Evolutionary conservation across 768 basidiomycete species (phyloP), one percentile per base, ranked within the genome.

Genomic region (Tricholoma hemisulphureum): DNA sequence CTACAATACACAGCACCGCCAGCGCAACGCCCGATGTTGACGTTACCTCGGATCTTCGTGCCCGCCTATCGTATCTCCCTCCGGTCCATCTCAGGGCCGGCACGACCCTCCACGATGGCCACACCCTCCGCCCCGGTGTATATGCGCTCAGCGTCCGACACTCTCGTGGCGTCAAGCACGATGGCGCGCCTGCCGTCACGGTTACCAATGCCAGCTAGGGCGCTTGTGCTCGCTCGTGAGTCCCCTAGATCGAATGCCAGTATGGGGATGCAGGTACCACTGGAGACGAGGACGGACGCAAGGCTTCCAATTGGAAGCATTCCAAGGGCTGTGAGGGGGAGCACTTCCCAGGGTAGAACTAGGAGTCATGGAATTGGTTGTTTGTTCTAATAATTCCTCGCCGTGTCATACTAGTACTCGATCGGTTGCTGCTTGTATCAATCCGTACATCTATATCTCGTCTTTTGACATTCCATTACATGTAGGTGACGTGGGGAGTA

Each of bases 41-140:
- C 14, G 3, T 20, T 41, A 16, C 35, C 53, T 24, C 32, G 53
- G 10, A 29, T 26, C 6, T 51, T 55, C 45, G 41, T 52, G n/a
- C 34, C 53, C 4, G 7, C 56, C 8, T 14, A 9, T 14, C 50
- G 56, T 21, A n/a, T 57, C 4, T 59, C 60, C 31, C 52, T 53
- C 32, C 56, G 50, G 45, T 49, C 63, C 2, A 51, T 52, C 18
- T 48, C 56, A 1, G 43, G 46, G 26, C 31, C 48, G 29, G n/a
- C 53, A 18, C 9, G 28, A 16, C 16, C 37, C 5, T 20, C n/a
- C 14, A 18, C 7, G 9, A n/a, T 31, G 37, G n/a, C 37, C 18
- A 41, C 39, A 41, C 39, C n/a, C n/a, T 29, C 3, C 41, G 37
- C 37, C 53, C 53, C 24, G 16, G 18, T 31, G 26, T 6, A 24